Base-by-base conservation (phyloP, 2,329 filamentous ascomycete genomes). In the Exophiala bonariae region DNA sequence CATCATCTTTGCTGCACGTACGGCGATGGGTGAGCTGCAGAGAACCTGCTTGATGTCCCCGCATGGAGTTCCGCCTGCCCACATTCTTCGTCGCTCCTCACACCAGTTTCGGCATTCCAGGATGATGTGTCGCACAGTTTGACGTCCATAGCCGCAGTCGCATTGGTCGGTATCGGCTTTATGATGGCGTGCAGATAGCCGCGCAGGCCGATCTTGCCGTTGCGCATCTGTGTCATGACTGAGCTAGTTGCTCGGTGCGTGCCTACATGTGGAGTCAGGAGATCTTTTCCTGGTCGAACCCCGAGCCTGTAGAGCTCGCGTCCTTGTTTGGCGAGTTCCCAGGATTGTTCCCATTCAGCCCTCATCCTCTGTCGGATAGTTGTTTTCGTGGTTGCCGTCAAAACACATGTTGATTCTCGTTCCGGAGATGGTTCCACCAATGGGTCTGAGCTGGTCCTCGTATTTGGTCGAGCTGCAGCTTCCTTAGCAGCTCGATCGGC, bases 11-110 rank as follows among this genome's bases (percentile, higher is more conserved):
- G 23, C 23, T 26, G 23, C 23, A 26, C 23, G 23, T 6, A 11
- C 6, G 11, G 23, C 23, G 23, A 26, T 26, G 11, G 23, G 23
- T 50, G 56, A 57, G 57, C 56, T 62, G 53, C 54, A 61, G 61
- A 67, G 65, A 59, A 66, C 57, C 40, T 49, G 56, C 46, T 66
- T 66, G 51, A 66, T 59, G 49, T 64, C 49, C 39, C 49, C 35
- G 42, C 45, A 59, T 50, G 50, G 57, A 23, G 45, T 35, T 54
- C 52, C 59, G 57, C 60, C 57, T 60, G 52, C 58, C 54, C 50
- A 58, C 54, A 58, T 58, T 48, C 42, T 16, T 20, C 56, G 45
- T 47, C 50, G 44, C 49, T 64, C 57, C 22, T 63, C 58, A 31
- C 36, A 49, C 58, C 50, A 64, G 44, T 65, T 50, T 41, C 60